Percentiles rank a stretch among this genome's conserved stretches.
Evolutionary conservation across 2,329 filamentous ascomycete species (phyloP).

Genomic region (Ambrosiella xylebori): DNA sequence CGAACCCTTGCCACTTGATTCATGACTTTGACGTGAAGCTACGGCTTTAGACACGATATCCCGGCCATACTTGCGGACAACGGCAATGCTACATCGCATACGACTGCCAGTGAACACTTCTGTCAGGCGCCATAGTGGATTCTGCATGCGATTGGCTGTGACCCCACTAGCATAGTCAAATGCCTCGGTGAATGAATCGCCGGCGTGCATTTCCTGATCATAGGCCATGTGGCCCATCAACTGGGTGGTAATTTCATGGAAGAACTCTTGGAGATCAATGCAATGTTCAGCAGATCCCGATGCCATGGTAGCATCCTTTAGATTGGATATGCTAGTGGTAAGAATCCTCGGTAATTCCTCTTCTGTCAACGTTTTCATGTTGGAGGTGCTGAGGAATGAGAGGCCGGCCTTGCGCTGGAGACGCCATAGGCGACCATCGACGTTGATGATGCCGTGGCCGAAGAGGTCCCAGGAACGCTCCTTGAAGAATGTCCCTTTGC

Average conservation of each 20-base stretch:
- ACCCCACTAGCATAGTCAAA: conserved; percentile 46
- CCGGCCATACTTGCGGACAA: conserved; percentile 37
- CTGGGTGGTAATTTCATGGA: conserved; percentile 47
- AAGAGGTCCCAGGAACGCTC: conserved; percentile 44
- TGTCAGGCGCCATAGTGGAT: conserved; percentile 43
- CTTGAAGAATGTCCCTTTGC: conserved; percentile 46
- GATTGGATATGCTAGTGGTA: conserved; percentile 22
- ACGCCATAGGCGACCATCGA: conserved; percentile 45
- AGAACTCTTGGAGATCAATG: conserved; percentile 40
- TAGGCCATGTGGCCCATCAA: conserved; percentile 54
- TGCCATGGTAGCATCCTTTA: conserved; percentile 20
- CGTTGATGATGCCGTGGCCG: conserved; percentile 49
- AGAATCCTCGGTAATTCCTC: conserved; percentile 39
- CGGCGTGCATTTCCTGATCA: conserved; percentile 48
- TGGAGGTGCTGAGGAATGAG: conserved; percentile 39
- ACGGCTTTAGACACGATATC: conserved; percentile 39
- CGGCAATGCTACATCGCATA: conserved; percentile 31
- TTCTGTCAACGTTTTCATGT: conserved; percentile 39
- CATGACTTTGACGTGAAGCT: conserved; percentile 19
- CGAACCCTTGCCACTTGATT: neutral
- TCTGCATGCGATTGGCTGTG: conserved; percentile 46
- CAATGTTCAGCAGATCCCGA: neutral
- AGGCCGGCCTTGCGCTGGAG: conserved; percentile 44
- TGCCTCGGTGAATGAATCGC: conserved; percentile 40
- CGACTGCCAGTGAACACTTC: conserved; percentile 33